Evolutionary conservation across 108 stramenopile species (phyloP), one percentile per base, ranked within the genome.

Genomic region (Nitzschia palea): DNA sequence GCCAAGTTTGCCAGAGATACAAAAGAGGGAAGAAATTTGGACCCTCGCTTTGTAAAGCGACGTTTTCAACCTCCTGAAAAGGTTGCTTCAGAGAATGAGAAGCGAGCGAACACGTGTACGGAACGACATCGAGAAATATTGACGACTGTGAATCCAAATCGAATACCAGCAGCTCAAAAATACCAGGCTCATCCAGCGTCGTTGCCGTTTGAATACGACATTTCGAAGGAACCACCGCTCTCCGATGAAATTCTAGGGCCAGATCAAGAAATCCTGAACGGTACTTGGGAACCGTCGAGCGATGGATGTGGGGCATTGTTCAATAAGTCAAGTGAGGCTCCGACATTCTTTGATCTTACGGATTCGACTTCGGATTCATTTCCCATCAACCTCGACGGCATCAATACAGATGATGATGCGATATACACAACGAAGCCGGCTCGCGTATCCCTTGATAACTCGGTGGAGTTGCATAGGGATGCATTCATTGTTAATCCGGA

Each of bases 11-110:
- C 54, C 4, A 55, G 54, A 32, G 30, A 9, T 29, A 27, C 5
- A 27, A 27, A 31, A 51, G 50, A 10, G 22, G 5, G 18, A 23
- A 20, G 6, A 23, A n/a, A 10, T 23, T 23, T 6, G 5, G 54
- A 55, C 30, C 26, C 29, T 29, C 54, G 54, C 14, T 55, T 20
- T 55, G 54, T 55, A 14, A 55, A 55, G 30, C 54, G 54, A 12
- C 26, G 30, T 32, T 55, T 55, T 17, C n/a, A n/a, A n/a, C n/a
- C n/a, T n/a, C n/a, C n/a, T n/a, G n/a, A n/a, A n/a, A n/a, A n/a
- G n/a, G n/a, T n/a, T n/a, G n/a, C n/a, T n/a, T n/a, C n/a, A n/a
- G n/a, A n/a, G n/a, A n/a, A n/a, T n/a, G n/a, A n/a, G n/a, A n/a
- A n/a, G n/a, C n/a, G n/a, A n/a, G n/a, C n/a, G n/a, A n/a, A n/a